phyloP scores from a whole-genome alignment of 2,329 filamentous ascomycete genomes.

The Fusarium humuli region DNA sequence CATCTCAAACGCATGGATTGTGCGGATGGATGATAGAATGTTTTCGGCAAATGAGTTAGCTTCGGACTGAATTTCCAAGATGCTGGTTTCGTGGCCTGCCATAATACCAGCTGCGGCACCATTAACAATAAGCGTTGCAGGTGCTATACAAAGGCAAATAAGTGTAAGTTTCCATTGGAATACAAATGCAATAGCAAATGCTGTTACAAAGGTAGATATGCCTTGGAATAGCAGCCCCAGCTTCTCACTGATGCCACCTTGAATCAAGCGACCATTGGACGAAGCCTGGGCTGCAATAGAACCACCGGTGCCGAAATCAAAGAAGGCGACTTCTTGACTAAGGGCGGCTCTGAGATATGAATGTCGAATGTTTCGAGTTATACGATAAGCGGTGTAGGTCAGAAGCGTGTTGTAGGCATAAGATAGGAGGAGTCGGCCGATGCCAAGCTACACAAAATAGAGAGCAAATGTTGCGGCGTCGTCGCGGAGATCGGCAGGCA shows the following conservation, averaged over 20 bases:
- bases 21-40: slow-evolving; percentile 53
- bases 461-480: slow-evolving; percentile 44
- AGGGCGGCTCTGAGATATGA: slow-evolving; percentile 63
- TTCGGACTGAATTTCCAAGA: slow-evolving; percentile 50
- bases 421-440: slow-evolving; percentile 62
- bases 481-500: not conserved
- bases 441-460: slow-evolving; percentile 69
- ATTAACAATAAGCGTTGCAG: slow-evolving; percentile 49
- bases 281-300: slow-evolving; percentile 55
- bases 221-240: slow-evolving; percentile 55
- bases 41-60: slow-evolving; percentile 53
- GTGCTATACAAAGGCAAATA: slow-evolving; percentile 52
- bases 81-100: slow-evolving; percentile 46
- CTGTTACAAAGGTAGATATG: slow-evolving; percentile 53
- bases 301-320: slow-evolving; percentile 57
- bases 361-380: slow-evolving; percentile 61
- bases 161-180: slow-evolving; percentile 59
- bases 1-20: slow-evolving; percentile 58
- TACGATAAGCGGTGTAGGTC: slow-evolving; percentile 62
- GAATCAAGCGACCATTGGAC: slow-evolving; percentile 56
- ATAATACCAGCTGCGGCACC: slow-evolving; percentile 49
- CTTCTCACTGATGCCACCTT: slow-evolving; percentile 56
- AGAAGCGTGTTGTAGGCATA: slow-evolving; percentile 60
- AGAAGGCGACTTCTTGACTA: slow-evolving; percentile 62
- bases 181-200: slow-evolving; percentile 54